Percentiles rank a stretch among this genome's conserved stretches.
Conservation (phyloP, 495 filamentous ascomycete species). For the Annulohypoxylon moriforme region DNA sequence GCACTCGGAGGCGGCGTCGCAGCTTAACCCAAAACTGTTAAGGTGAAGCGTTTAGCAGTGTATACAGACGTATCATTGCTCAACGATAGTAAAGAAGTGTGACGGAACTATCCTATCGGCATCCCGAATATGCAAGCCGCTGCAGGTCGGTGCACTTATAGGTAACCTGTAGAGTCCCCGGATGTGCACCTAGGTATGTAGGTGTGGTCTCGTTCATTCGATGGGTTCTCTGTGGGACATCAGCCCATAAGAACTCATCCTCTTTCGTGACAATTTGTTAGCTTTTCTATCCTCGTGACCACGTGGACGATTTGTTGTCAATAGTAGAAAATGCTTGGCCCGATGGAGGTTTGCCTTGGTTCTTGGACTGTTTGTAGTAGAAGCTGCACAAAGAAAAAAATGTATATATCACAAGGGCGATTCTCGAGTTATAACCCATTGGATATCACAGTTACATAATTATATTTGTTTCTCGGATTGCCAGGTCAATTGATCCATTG, state of each 20-base stretch:
- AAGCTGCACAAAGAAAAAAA: background rate
- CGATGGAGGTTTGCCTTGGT: constrained; percentile 7
- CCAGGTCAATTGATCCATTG: constrained; percentile 3
- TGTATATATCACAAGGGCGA: background rate
- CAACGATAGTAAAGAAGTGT: constrained; percentile 12
- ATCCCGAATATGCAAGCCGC: constrained; percentile 20
- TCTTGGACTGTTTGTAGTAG: background rate
- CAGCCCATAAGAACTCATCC: constrained; percentile 5
- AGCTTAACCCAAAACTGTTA: constrained; percentile 16
- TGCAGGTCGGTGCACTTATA: constrained; percentile 15
- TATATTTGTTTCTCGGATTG: background rate
- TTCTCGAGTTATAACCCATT: background rate
- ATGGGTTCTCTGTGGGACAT: constrained; percentile 26
- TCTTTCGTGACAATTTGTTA: constrained; percentile 3
- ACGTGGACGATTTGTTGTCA: constrained; percentile 34
- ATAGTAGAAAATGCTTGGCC: constrained; percentile 14
- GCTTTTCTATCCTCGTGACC: constrained; percentile 22
- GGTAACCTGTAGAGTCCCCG: background rate
- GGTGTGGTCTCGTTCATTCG: constrained; percentile 22
- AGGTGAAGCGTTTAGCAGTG: constrained; percentile 19
- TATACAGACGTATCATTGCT: constrained; percentile 1
- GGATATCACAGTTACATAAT: too few species aligned
- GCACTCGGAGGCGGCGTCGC: constrained; percentile 34
- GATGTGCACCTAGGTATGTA: constrained; percentile 19
- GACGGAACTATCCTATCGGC: constrained; percentile 14